Percentiles rank a stretch among this genome's conserved stretches.
These are phyloP conservation scores for Puccinia coronata DNA, from an alignment of 1,284 basidiomycete genomes.

Conservation along the genomic window DNA sequence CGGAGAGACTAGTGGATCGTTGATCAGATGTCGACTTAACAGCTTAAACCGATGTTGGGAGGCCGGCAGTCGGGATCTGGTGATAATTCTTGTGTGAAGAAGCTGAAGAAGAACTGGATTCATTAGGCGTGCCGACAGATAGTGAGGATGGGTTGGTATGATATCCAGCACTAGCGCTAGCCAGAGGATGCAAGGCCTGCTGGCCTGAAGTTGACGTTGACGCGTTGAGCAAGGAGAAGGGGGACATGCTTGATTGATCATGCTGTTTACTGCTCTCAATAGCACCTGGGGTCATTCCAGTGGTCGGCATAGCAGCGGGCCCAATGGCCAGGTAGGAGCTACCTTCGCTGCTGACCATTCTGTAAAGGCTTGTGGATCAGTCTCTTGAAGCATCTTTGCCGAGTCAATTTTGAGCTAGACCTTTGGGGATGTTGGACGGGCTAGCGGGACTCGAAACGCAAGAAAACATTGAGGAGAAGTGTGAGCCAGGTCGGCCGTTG, in stretches of 20 bases:
- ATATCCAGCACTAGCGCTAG: no score
- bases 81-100: neutral
- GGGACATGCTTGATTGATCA: slow-evolving; percentile 43
- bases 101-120: neutral
- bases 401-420: neutral
- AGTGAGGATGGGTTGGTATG: no score
- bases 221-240: slow-evolving; percentile 23
- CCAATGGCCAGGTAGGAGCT: neutral
- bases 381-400: neutral
- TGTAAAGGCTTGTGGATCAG: slow-evolving; percentile 27
- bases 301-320: neutral
- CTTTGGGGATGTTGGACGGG: slow-evolving; percentile 13
- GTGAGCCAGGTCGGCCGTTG: slow-evolving; percentile 17
- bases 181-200: neutral
- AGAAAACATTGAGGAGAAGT: slow-evolving; percentile 36
- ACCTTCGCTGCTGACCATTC: slow-evolving; percentile 30
- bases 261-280: slow-evolving; percentile 25
- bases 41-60: neutral
- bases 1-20: slow-evolving; percentile 50
- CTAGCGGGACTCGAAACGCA: slow-evolving; percentile 18
- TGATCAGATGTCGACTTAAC: slow-evolving; percentile 7
- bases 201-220: slow-evolving; percentile 17
- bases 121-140: no score
- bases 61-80: neutral
- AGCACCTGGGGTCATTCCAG: neutral